Evolutionary conservation across 371 early-diverging fungal species (phyloP), one percentile per base, ranked within the genome.

Genomic region (Mucor lusitanicus): DNA sequence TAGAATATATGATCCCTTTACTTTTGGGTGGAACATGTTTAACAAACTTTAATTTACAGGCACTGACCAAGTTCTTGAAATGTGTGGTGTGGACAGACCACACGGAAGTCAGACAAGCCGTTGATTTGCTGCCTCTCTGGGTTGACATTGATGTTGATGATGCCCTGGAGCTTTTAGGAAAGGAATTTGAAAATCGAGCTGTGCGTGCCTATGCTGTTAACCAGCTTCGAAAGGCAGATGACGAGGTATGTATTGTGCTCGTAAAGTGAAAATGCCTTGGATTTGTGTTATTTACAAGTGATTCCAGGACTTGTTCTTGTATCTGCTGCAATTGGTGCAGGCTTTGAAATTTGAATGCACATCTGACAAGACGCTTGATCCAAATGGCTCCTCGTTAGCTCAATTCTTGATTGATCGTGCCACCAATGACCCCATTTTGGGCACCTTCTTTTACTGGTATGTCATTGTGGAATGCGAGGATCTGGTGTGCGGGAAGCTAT

Each of bases 41-140:
- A 15, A 46, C 5, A 3, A 33, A 33, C 33, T 1, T 8, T 11
- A 3, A 9, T 50, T 3, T 44, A 25, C 73, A 93, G 87, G 97
- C 97, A 0, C 77, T 98, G 57, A 97, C 98, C 27, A 99, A 98
- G 75, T 99, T 99, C 78, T 80, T 99, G 28, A 95, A 95, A 72
- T 92, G 94, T 59, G 98, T 98, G 5, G 92, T 91, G 0, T 99
- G 99, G 99, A 86, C 85, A n/a, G 98, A 99, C 71, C 75, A 90
- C 2, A 89, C 90, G 11, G 99, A 99, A 80, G 87, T 88, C 0
- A 89, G 92, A 55, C 96, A 97, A 77, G 98, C 99, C 0, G 91
- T 93, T 0, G 95, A 94, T 35, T 72, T 98, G 37, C 74, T 99
- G 15, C 82, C 88, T 2, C 77, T 85, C 13, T 99, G 99, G 99